Percentiles rank a stretch among this genome's conserved stretches.
Evolutionary conservation across 805 yeast genomes (phyloP).

Genomic region (Lipomyces kockii): DNA sequence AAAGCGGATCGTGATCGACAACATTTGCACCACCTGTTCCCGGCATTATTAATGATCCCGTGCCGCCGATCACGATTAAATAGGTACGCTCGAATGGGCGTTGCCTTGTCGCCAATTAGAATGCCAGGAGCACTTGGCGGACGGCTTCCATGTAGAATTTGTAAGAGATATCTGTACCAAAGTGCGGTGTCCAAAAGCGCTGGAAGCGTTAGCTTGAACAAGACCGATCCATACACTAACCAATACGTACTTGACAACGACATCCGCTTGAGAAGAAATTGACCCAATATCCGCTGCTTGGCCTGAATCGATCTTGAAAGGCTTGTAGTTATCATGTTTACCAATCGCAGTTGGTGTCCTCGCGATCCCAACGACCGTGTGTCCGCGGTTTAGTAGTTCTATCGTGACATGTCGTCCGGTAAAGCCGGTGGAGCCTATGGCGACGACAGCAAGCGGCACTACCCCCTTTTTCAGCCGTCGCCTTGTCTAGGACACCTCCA

Average conservation of each 20-base stretch:
- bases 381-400: constrained; percentile 23
- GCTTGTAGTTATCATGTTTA: neutral
- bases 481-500: neutral
- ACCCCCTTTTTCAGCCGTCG: neutral
- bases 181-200: constrained; percentile 11
- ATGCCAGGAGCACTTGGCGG: constrained; percentile 12
- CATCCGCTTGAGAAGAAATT: constrained; percentile 6
- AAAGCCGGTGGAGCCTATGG: constrained; percentile 21
- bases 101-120: constrained; percentile 11
- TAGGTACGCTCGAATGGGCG: neutral
- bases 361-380: constrained; percentile 13
- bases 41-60: constrained; percentile 13
- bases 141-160: constrained; percentile 14
- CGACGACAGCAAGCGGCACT: constrained; percentile 15
- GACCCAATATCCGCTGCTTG: constrained; percentile 8
- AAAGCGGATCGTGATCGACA: constrained; percentile 15
- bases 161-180: neutral
- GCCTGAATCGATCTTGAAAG: constrained; percentile 3
- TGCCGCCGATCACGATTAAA: constrained; percentile 15
- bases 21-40: constrained; percentile 13
- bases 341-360: constrained; percentile 11
- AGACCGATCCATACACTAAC: neutral
- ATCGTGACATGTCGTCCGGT: constrained; percentile 20
- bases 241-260: constrained; percentile 12
- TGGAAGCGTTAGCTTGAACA: neutral